A percentile compares a stretch with the other conserved stretches of the same genome.
phyloP scores from a whole-genome alignment of 345 rosid genomes.

The Populus simonii region DNA sequence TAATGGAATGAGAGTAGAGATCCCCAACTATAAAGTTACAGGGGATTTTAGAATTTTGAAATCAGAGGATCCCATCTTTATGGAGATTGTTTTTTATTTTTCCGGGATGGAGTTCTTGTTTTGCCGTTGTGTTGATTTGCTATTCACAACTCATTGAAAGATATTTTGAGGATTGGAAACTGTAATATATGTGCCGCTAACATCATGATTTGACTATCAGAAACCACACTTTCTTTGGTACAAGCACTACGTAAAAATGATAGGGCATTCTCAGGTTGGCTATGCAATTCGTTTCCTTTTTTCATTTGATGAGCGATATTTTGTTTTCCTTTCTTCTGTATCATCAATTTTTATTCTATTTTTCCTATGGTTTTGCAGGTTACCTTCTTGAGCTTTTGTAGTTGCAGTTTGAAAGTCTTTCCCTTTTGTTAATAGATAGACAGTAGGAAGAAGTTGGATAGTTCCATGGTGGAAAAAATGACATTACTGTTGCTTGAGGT shows the following conservation, averaged over 20 bases:
- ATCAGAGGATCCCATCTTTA: conserved; percentile 14
- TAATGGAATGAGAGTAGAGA: conserved; percentile 25
- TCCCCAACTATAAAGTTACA: conserved; percentile 6
- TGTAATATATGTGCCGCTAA: conserved; percentile 5
- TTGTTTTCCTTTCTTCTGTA: background rate
- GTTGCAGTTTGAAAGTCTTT: background rate
- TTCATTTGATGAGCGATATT: background rate
- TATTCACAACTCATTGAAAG: conserved; percentile 15
- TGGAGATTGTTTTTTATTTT: conserved; percentile 11
- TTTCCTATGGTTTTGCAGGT: conserved; percentile 19
- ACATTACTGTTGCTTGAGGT: background rate
- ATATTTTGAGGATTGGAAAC: conserved; percentile 18
- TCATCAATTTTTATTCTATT: background rate
- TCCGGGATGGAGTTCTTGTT: conserved; percentile 6
- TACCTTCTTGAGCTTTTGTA: conserved; percentile 11
- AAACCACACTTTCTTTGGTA: conserved; percentile 11
- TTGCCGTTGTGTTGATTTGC: conserved; percentile 14
- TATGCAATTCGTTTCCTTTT: background rate
- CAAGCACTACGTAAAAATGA: background rate
- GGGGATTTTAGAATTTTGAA: conserved; percentile 22
- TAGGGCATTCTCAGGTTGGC: conserved; percentile 35
- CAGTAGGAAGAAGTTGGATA: conserved; percentile 25
- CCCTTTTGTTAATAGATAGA: conserved; percentile 16
- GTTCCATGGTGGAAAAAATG: conserved; percentile 7
- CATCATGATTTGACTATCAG: background rate